Conservation (phyloP, 345 rosid genomes). For the Turritis glabra region DNA sequence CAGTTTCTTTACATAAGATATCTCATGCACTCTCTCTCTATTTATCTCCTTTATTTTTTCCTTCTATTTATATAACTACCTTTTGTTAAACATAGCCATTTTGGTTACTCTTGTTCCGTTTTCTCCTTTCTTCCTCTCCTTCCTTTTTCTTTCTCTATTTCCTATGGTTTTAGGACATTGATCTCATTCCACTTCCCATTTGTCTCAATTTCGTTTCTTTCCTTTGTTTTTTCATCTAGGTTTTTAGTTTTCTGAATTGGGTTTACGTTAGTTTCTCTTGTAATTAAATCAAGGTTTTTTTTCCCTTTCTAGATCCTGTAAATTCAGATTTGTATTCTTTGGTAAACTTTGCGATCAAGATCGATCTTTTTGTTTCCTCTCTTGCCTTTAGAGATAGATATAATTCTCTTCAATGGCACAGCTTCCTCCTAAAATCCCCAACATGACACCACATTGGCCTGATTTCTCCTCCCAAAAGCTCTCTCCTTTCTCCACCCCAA, state of each 20-base stretch:
- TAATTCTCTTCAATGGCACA: slow-evolving; percentile 58
- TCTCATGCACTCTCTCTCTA: slow-evolving; percentile 14
- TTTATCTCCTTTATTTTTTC: background rate
- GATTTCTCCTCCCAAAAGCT: slow-evolving; percentile 54
- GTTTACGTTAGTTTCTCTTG: slow-evolving; percentile 22
- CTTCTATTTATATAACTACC: slow-evolving; percentile 29
- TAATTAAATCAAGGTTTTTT: background rate
- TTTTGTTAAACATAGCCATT: slow-evolving; percentile 41
- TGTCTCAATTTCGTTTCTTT: slow-evolving; percentile 13
- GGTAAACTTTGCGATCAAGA: background rate
- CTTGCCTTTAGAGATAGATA: background rate
- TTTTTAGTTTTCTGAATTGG: slow-evolving; percentile 17
- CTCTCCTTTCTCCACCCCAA: slow-evolving; percentile 31
- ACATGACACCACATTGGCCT: slow-evolving; percentile 69
- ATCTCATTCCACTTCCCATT: slow-evolving; percentile 17
- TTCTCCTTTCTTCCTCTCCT: slow-evolving; percentile 31
- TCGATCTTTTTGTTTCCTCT: background rate
- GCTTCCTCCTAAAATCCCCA: slow-evolving; percentile 92
- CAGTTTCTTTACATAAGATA: background rate
- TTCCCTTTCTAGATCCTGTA: slow-evolving; percentile 1
- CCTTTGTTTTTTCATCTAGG: slow-evolving; percentile 10
- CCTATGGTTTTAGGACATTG: slow-evolving; percentile 26
- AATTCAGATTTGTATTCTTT: background rate
- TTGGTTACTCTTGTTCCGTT: slow-evolving; percentile 30
- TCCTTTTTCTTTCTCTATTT: slow-evolving; percentile 14